Percentiles rank a stretch among this genome's conserved stretches.
Conservation (phyloP, 2,329 filamentous ascomycete species). For the Pseudocercospora ulei region DNA sequence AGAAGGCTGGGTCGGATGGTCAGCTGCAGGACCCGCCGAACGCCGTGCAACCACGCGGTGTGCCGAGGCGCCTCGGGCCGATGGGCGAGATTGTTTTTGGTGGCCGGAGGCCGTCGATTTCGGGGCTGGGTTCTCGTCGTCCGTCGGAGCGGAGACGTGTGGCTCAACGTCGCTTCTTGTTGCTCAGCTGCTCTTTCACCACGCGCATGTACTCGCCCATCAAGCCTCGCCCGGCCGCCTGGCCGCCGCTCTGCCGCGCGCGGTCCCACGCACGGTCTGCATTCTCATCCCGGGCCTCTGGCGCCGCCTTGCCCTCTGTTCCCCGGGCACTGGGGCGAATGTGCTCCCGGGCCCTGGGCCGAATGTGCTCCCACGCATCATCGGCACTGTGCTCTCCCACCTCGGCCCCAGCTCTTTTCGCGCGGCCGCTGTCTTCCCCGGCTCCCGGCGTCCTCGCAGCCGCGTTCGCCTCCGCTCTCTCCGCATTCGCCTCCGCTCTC, state of each 20-base stretch:
- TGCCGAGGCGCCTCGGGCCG: no score
- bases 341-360: constrained; percentile 13
- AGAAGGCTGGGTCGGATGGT: no score
- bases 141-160: no score
- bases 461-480: constrained; percentile 21
- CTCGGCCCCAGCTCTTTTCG: constrained; percentile 10
- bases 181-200: constrained; percentile 27
- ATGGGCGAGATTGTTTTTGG: no score
- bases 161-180: constrained; percentile 21
- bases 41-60: no score
- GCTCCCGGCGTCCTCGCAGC: constrained; percentile 16
- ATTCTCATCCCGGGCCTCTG: constrained; percentile 13
- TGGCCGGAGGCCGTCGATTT: no score
- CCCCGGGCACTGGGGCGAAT: no score
- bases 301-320: constrained; percentile 11
- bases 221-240: constrained; percentile 23
- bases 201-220: constrained; percentile 30
- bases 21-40: no score
- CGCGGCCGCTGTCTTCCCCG: constrained; percentile 22
- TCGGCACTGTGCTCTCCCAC: constrained; percentile 13
- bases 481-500: constrained; percentile 21
- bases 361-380: constrained; percentile 12
- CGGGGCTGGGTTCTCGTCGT: no score
- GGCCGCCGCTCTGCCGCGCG: constrained; percentile 14
- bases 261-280: constrained; percentile 28